Evolutionary conservation across 768 basidiomycete species (phyloP), one percentile per base, ranked within the genome.

Genomic region (Trametes elegans): DNA sequence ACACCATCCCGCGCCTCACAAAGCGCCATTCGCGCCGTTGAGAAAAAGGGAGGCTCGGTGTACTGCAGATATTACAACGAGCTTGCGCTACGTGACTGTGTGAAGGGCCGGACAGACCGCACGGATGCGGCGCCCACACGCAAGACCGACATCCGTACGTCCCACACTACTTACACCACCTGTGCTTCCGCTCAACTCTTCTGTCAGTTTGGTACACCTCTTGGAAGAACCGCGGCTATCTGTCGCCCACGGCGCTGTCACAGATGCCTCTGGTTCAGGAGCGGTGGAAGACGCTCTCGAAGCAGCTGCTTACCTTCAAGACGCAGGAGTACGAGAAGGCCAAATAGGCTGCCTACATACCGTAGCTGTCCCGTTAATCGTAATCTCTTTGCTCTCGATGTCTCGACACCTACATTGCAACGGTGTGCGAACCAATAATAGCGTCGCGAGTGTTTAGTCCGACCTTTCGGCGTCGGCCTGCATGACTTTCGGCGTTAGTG

Each of bases 31-130:
- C 68, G 79, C 48, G 90, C 93, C 0, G 84, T 99, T 50, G 92
- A 98, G 68, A 74, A 75, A 16, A 78, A 75, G 9, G 93, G 94
- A 21, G 96, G 96, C 23, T 81, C 82, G 43, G 83, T 98, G 31
- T 83, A 88, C 41, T 94, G 93, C 74, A 88, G 91, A 66, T 96
- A 90, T 70, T 93, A 96, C 74, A 98, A 98, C 71, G 71, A 80
- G 18, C 79, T 97, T 29, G 86, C 90, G 0, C 79, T 98, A 43
- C 81, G 84, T 32, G 90, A 93, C 63, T 87, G 83, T 58, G 70
- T 92, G 58, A 83, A 88, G 61, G 85, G 84, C 5, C 79, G 83
- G 27, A 81, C 78, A 18, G 89, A 93, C 65, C 80, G 85, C 49
- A 72, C 79, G 52, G 75, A 81, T 49, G 94, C 93, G 9, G 84